Percentiles rank a stretch among this genome's conserved stretches.
phyloP scores from a whole-genome alignment of 805 yeast species.

The Wilhelminamyces savonicus region DNA sequence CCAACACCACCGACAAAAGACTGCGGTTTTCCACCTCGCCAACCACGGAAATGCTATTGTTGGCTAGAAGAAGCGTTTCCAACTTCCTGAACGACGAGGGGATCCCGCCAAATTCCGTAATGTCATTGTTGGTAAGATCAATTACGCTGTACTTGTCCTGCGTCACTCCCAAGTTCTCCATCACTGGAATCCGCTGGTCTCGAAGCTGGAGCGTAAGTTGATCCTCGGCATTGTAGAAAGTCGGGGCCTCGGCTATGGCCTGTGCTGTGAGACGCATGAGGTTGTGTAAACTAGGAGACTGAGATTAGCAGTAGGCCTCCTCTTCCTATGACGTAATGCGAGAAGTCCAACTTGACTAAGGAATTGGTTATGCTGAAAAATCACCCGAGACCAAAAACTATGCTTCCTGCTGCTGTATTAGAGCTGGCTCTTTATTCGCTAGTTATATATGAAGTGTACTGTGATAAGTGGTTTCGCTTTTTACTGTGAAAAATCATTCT shows the following conservation, averaged over 20 bases:
- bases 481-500: too few species aligned
- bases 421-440: too few species aligned
- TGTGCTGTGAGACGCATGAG: constrained; percentile 33
- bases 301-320: too few species aligned
- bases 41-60: constrained; percentile 49
- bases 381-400: too few species aligned
- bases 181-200: constrained; percentile 21
- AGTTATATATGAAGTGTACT: too few species aligned
- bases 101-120: constrained; percentile 47
- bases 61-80: constrained; percentile 52
- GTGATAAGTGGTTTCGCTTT: too few species aligned
- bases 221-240: constrained; percentile 28
- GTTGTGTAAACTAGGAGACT: background rate
- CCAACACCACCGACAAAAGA: constrained; percentile 46
- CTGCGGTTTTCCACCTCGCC: constrained; percentile 36
- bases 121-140: constrained; percentile 72
- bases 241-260: constrained; percentile 23
- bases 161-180: constrained; percentile 30
- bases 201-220: constrained; percentile 30
- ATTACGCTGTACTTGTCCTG: constrained; percentile 41
- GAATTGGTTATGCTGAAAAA: too few species aligned
- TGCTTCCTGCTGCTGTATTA: too few species aligned
- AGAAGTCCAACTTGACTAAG: too few species aligned
- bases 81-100: constrained; percentile 35
- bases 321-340: too few species aligned